Base-by-base conservation (phyloP, 345 rosid genomes). In the Arabis alpina region DNA sequence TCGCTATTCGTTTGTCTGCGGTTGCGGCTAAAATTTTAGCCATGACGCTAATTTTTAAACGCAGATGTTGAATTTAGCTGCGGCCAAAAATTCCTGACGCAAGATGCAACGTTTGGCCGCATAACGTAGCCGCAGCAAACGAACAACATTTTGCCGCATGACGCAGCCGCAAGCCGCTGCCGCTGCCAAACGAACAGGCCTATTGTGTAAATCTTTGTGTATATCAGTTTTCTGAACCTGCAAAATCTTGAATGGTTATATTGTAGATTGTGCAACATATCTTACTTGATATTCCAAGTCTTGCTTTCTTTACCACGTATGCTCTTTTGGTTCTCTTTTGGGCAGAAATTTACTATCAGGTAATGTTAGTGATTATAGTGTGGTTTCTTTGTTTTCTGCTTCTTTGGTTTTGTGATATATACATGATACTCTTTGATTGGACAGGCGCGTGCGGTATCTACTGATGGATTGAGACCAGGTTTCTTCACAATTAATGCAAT, bases 321-420 rank as follows among this genome's bases (percentile, higher is more conserved):
- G 91, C 91, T 2, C 98, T 92, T 32, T 45, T 92, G 66, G 95
- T 92, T 59, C 89, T 92, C 76, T 92, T 92, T 73, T 92, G 98
- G 98, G 98, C 98, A 1, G 98, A 92, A 79, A 92, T 92, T 52
- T 92, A 92, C 78, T 87, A 89, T 70, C 98, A 92, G 98, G 98
- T 88, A 13, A 7, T 2, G 43, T 32, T 8, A 53, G 36, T 58
- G 23, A 1, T 5, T 63, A 14, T 39, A 0, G 15, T 2, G 34
- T 14, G 5, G 0, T 53, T 53, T 7, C 0, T 56, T 43, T n/a
- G 7, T n/a, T 47, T 1, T 2, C 27, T 28, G 59, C 32, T 14
- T 47, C 25, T 48, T 30, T 36, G 43, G 56, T 5, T 25, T 63
- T 43, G 60, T 5, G 49, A 23, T n/a, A 45, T 70, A 66, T 45